phyloP scores from a whole-genome alignment of 352 stramenopile species.

The Globisporangium nagaii region DNA sequence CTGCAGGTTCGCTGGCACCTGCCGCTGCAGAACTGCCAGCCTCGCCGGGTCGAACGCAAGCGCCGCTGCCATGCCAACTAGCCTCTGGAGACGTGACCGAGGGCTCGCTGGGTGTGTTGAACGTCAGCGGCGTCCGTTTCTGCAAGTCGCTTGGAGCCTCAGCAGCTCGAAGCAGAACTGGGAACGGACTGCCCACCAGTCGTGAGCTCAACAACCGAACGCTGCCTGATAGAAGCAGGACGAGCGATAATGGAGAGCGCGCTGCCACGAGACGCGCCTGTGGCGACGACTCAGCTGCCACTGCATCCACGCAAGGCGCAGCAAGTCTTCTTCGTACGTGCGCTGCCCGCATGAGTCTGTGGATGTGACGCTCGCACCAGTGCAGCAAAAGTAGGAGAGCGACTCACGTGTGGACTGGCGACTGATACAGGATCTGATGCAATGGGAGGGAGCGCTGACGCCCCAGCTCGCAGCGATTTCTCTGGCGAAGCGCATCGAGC shows the following conservation, averaged over 20 bases:
- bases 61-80: background rate
- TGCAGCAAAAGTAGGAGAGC: background rate
- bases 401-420: background rate
- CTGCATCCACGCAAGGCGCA: constrained; percentile 26
- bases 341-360: background rate
- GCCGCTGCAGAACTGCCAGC: constrained; percentile 8
- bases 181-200: too few species aligned
- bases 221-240: too few species aligned
- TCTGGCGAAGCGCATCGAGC: constrained; percentile 23
- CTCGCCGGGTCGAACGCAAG: constrained; percentile 12
- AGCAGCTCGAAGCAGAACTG: too few species aligned
- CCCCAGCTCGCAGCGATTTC: constrained; percentile 9
- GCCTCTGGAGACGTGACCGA: background rate
- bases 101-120: too few species aligned
- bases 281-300: constrained; percentile 8
- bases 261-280: background rate
- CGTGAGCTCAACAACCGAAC: background rate
- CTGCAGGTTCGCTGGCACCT: constrained; percentile 13
- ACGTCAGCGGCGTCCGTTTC: too few species aligned
- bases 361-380: background rate
- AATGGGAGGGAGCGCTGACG: constrained; percentile 12
- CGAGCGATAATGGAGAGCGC: background rate
- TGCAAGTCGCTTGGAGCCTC: background rate
- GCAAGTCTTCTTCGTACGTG: constrained; percentile 28
- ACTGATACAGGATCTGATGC: constrained; percentile 19